phyloP scores from a whole-genome alignment of 441 rosid species.

The Melastoma candidum region DNA sequence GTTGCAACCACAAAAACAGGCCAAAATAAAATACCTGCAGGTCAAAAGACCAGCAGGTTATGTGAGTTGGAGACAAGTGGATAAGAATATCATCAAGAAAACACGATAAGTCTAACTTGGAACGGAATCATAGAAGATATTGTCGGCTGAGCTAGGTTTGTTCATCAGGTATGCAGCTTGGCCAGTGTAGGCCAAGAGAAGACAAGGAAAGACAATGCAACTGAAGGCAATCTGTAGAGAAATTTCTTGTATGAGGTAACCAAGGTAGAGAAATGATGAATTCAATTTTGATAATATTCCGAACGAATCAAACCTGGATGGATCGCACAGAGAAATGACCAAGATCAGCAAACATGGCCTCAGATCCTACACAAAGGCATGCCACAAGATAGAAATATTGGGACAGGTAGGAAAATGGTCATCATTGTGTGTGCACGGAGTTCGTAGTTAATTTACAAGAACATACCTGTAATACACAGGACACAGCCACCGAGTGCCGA shows the following conservation, averaged over 20 bases:
- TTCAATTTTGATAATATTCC: slow-evolving; percentile 10
- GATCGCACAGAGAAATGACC: slow-evolving; percentile 87
- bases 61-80: not conserved
- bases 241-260: slow-evolving; percentile 6
- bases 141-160: slow-evolving; percentile 47
- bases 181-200: slow-evolving; percentile 87
- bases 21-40: slow-evolving; percentile 76
- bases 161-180: slow-evolving; percentile 84
- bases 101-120: slow-evolving; percentile 42
- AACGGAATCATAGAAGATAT: slow-evolving; percentile 82
- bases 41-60: slow-evolving; percentile 12
- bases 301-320: slow-evolving; percentile 50
- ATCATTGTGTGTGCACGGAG: not conserved
- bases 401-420: no score
- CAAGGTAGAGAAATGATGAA: slow-evolving; percentile 6
- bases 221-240: slow-evolving; percentile 66
- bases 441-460: not conserved
- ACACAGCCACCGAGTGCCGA: slow-evolving; percentile 97
- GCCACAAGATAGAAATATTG: no score
- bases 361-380: slow-evolving; percentile 51
- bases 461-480: slow-evolving; percentile 81
- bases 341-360: slow-evolving; percentile 99
- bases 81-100: not conserved
- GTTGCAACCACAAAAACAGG: slow-evolving; percentile 77
- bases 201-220: slow-evolving; percentile 84